Conservation (phyloP, 2,329 filamentous ascomycete species). For the Aaosphaeria pasadenensis region DNA sequence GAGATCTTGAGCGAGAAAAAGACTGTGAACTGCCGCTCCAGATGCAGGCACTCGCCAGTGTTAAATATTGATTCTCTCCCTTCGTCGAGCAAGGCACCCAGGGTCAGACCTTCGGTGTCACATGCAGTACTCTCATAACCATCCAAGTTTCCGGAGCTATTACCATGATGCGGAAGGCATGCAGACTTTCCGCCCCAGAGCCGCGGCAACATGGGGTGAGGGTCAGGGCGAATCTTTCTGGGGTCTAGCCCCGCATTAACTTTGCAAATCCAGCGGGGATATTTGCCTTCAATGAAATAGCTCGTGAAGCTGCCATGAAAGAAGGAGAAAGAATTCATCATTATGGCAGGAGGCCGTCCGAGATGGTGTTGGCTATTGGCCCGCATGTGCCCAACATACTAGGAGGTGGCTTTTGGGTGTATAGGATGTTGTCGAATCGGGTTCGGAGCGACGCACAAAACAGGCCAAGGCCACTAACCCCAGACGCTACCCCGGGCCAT, state of each 20-base stretch:
- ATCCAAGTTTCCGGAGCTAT: slow-evolving; percentile 4
- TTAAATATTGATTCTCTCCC: slow-evolving; percentile 10
- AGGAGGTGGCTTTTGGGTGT: slow-evolving; percentile 14
- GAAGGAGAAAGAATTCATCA: slow-evolving; percentile 12
- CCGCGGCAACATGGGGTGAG: slow-evolving; percentile 10
- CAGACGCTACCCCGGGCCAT: slow-evolving; percentile 13
- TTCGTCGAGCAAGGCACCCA: background rate
- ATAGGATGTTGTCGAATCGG: background rate
- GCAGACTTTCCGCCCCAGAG: background rate
- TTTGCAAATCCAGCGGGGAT: slow-evolving; percentile 16
- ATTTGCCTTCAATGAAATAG: slow-evolving; percentile 16
- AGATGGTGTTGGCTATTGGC: background rate
- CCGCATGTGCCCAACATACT: slow-evolving; percentile 12
- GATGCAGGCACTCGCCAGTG: slow-evolving; percentile 1
- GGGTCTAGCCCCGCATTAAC: slow-evolving; percentile 6
- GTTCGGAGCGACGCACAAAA: slow-evolving; percentile 14
- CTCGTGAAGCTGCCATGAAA: slow-evolving; percentile 1
- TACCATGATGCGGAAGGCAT: background rate
- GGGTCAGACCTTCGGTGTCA: slow-evolving; percentile 9
- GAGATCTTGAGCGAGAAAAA: slow-evolving; percentile 5
- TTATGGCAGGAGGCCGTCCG: slow-evolving; percentile 13
- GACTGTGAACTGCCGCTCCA: slow-evolving; percentile 5
- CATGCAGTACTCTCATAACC: slow-evolving; percentile 5
- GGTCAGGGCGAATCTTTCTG: slow-evolving; percentile 5
- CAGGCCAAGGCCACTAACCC: slow-evolving; percentile 17